Conservation (phyloP, 2,329 filamentous ascomycete species). For the Fusarium pininemorale region DNA sequence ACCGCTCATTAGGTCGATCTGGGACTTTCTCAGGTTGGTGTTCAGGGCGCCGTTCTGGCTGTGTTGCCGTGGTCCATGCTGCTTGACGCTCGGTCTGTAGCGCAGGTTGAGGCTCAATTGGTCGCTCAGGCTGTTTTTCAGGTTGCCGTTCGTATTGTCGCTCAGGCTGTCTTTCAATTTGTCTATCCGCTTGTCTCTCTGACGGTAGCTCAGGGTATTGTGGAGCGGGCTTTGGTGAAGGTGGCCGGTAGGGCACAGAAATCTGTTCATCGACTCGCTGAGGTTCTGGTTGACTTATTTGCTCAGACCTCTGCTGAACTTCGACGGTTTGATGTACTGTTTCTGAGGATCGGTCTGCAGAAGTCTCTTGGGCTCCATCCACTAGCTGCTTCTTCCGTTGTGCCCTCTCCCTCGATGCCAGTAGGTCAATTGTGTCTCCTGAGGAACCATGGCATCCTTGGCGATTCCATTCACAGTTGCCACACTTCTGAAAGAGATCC, state of each 20-base stretch:
- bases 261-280: slow-evolving; percentile 2
- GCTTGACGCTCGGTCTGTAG: neutral
- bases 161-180: neutral
- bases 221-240: slow-evolving; percentile 7
- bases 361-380: neutral
- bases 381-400: slow-evolving; percentile 20
- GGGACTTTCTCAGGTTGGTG: neutral
- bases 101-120: neutral
- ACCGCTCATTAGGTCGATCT: neutral
- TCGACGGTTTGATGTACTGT: slow-evolving; percentile 13
- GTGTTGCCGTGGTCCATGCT: neutral
- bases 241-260: slow-evolving; percentile 6
- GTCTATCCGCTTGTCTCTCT: neutral
- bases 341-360: neutral
- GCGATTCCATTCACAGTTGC: slow-evolving; percentile 62
- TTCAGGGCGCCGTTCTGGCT: slow-evolving; percentile 1
- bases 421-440: slow-evolving; percentile 36
- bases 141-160: neutral
- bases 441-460: slow-evolving; percentile 49
- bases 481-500: slow-evolving; percentile 56
- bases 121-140: neutral
- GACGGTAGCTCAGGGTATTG: neutral
- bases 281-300: neutral
- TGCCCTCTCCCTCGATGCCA: slow-evolving; percentile 25
- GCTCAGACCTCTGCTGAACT: slow-evolving; percentile 10